Base-by-base conservation (phyloP, 116 monocot genomes). In the Phalaenopsis hybrid region DNA sequence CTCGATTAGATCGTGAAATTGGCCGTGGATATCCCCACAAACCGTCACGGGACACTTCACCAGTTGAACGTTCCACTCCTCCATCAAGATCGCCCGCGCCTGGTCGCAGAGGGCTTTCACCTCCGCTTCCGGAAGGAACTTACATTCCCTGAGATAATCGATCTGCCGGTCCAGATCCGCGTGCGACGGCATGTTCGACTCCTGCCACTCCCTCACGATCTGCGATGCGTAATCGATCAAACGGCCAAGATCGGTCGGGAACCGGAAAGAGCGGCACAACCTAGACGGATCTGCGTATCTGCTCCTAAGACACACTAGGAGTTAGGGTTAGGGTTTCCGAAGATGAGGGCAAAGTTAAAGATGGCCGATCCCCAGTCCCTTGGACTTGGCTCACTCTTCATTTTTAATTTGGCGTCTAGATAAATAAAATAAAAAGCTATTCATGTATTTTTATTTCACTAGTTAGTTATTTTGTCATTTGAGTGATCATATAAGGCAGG, bases 51-150 rank as follows among this genome's bases (percentile, higher is more conserved):
- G 86, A 72, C 86, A 86, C 41, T 78, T 82, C 45, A 86, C 86
- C 6, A 82, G 82, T 81, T 86, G 86, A 28, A 86, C 82, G 82
- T 86, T 86, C 86, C 86, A 86, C 63, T 86, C 83, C 49, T 83
- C 83, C 52, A 83, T 57, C 52, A 83, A 68, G 4, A 83, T 55
- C 72, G 83, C 83, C 83, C 52, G 79, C 67, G 83, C 83, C 57
- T 83, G 83, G 17, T 83, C 83, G 72, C 83, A 83, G 68, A 83
- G 79, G 0, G 79, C 67, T 43, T 78, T 83, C 68, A 83, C 83
- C 79, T 83, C 83, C 12, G 12, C 37, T 28, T 83, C 83, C 78
- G 83, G 70, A 76, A 83, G 67, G 72, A 83, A 83, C 79, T 83
- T 83, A 78, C 83, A 83, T 25, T 79, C 83, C 73, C 72, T 69